Evolutionary conservation across 2,329 filamentous ascomycete genomes (phyloP).

Genomic region (Cladophialophora immunda): DNA sequence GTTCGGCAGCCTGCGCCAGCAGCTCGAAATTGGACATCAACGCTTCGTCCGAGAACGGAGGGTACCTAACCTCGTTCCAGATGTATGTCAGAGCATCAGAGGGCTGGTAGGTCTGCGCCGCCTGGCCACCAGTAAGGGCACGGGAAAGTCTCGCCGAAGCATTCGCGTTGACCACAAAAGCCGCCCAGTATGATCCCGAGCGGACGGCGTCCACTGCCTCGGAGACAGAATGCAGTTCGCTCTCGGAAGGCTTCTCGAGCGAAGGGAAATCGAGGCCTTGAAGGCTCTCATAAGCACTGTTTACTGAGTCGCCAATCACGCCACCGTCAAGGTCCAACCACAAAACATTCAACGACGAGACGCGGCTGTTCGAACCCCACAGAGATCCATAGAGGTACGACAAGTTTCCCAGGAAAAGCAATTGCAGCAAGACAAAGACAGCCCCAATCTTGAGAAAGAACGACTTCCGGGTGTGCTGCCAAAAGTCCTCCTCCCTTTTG

Average conservation of each 20-base stretch:
- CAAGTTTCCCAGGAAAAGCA: constrained; percentile 21
- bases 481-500: constrained; percentile 4
- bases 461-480: constrained; percentile 13
- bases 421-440: constrained; percentile 7
- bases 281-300: constrained; percentile 42
- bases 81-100: constrained; percentile 50
- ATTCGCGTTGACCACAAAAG: constrained; percentile 45
- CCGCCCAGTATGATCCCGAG: constrained; percentile 47
- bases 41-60: constrained; percentile 48
- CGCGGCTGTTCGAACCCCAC: constrained; percentile 45
- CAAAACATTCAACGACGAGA: constrained; percentile 48
- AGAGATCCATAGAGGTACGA: constrained; percentile 49
- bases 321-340: constrained; percentile 53
- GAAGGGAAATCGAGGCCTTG: constrained; percentile 8
- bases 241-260: background rate
- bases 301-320: constrained; percentile 46
- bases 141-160: constrained; percentile 50
- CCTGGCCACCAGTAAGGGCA: constrained; percentile 47
- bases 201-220: constrained; percentile 14
- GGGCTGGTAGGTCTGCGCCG: constrained; percentile 48
- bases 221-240: background rate
- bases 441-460: constrained; percentile 10
- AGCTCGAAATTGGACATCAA: constrained; percentile 46
- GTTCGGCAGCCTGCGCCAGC: constrained; percentile 44
- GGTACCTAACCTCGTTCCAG: constrained; percentile 58